phyloP scores from a whole-genome alignment of 2,329 filamentous ascomycete genomes.

The Ascochyta viciae-villosae region DNA sequence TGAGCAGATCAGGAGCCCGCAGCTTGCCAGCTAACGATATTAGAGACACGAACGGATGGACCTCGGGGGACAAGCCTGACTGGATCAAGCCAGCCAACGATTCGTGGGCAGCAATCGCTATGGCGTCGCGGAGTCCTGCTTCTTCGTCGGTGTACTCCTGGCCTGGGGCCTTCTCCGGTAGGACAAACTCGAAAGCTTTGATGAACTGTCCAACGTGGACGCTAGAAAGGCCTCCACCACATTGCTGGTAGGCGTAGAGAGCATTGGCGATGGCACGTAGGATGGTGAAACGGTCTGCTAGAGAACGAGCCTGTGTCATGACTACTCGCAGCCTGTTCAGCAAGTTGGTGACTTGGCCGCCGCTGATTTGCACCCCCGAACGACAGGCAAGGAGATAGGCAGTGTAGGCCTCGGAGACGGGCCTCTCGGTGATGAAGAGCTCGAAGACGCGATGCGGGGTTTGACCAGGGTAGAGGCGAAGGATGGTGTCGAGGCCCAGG shows the following conservation, averaged over 20 bases:
- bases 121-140: slow-evolving; percentile 29
- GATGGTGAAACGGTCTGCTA: slow-evolving; percentile 33
- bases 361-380: slow-evolving; percentile 48
- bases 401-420: slow-evolving; percentile 56
- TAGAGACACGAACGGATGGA: slow-evolving; percentile 34
- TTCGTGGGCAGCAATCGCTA: slow-evolving; percentile 35
- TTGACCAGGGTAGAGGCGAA: slow-evolving; percentile 56
- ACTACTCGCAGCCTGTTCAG: slow-evolving; percentile 42
- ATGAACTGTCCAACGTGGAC: slow-evolving; percentile 51
- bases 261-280: slow-evolving; percentile 52
- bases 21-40: slow-evolving; percentile 40
- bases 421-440: slow-evolving; percentile 55
- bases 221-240: slow-evolving; percentile 44
- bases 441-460: slow-evolving; percentile 54
- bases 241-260: slow-evolving; percentile 52
- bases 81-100: slow-evolving; percentile 34
- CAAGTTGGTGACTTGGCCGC: slow-evolving; percentile 41
- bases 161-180: slow-evolving; percentile 27
- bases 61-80: slow-evolving; percentile 34
- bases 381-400: slow-evolving; percentile 58
- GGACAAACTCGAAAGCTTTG: slow-evolving; percentile 39
- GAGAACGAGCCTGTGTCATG: slow-evolving; percentile 20
- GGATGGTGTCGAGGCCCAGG: slow-evolving; percentile 56
- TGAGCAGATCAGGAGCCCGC: slow-evolving; percentile 34
- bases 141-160: slow-evolving; percentile 28